phyloP scores from a whole-genome alignment of 805 yeast genomes.

The Dipodascus geniculatus region DNA sequence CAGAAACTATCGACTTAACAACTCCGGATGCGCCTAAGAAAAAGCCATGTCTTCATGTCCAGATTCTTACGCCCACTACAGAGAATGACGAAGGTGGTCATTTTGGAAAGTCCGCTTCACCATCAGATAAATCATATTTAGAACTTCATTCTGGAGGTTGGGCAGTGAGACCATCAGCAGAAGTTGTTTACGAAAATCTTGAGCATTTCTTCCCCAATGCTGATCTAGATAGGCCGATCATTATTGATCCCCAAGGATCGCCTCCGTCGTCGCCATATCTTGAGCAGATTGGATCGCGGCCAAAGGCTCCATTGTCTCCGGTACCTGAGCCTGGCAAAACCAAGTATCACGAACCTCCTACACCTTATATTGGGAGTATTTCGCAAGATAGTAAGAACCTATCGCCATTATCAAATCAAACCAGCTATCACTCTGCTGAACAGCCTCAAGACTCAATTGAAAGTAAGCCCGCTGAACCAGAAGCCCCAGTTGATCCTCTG shows the following conservation, averaged over 20 bases:
- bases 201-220: constrained; percentile 89
- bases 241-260: constrained; percentile 44
- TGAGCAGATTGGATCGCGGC: background rate
- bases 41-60: constrained; percentile 1
- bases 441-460: background rate
- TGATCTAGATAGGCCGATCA: constrained; percentile 82
- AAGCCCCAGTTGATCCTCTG: constrained; percentile 4
- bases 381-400: background rate
- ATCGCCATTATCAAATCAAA: constrained; percentile 4
- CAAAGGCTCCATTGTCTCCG: constrained; percentile 5
- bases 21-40: constrained; percentile 1
- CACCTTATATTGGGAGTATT: background rate
- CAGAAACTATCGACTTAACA: constrained; percentile 1
- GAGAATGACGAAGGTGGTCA: constrained; percentile 2
- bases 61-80: background rate
- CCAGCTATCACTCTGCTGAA: background rate
- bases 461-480: background rate
- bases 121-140: background rate
- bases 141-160: constrained; percentile 26
- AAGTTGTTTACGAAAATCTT: constrained; percentile 80
- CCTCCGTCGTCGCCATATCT: constrained; percentile 10
- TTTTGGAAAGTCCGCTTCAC: background rate
- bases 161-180: constrained; percentile 91
- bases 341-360: background rate
- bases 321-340: constrained; percentile 3